Conservation (phyloP, 2,329 filamentous ascomycete genomes). For the Aspergillus sp. region DNA sequence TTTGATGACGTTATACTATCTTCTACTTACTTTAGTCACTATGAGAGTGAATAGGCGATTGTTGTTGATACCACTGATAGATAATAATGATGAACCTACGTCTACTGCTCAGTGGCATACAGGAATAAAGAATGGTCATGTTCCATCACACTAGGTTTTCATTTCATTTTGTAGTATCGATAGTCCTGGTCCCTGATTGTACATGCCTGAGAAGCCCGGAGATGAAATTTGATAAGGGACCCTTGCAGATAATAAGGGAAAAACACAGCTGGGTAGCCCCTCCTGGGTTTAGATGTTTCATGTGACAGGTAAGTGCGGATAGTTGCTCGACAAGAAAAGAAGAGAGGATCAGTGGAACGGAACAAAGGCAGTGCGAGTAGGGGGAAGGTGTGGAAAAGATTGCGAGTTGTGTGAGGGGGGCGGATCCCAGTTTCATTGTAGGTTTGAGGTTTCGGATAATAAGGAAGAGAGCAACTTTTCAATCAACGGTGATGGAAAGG, state of each 20-base stretch:
- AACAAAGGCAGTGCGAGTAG: slow-evolving; percentile 16
- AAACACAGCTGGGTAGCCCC: slow-evolving; percentile 11
- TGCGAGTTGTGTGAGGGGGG: neutral
- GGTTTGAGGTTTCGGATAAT: slow-evolving; percentile 9
- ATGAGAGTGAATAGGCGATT: no score
- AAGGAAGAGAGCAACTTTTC: slow-evolving; percentile 16
- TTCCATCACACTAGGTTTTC: neutral
- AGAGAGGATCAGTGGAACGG: slow-evolving; percentile 13
- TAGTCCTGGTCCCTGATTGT: slow-evolving; percentile 13
- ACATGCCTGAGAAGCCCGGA: slow-evolving; percentile 17
- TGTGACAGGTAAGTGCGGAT: slow-evolving; percentile 9
- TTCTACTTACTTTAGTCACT: no score
- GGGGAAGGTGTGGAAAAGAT: slow-evolving; percentile 7
- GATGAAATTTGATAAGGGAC: slow-evolving; percentile 10
- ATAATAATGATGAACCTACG: no score
- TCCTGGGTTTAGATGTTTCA: slow-evolving; percentile 11
- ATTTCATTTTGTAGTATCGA: neutral
- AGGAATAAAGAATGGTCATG: neutral
- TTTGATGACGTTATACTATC: no score
- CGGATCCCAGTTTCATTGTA: neutral
- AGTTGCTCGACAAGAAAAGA: slow-evolving; percentile 10
- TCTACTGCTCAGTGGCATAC: no score
- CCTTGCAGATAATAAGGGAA: slow-evolving; percentile 13
- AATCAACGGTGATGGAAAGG: slow-evolving; percentile 1
- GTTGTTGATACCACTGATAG: no score